Evolutionary conservation across 768 basidiomycete genomes (phyloP), one percentile per base, ranked within the genome.

Genomic region (Leccinum rimulosum): DNA sequence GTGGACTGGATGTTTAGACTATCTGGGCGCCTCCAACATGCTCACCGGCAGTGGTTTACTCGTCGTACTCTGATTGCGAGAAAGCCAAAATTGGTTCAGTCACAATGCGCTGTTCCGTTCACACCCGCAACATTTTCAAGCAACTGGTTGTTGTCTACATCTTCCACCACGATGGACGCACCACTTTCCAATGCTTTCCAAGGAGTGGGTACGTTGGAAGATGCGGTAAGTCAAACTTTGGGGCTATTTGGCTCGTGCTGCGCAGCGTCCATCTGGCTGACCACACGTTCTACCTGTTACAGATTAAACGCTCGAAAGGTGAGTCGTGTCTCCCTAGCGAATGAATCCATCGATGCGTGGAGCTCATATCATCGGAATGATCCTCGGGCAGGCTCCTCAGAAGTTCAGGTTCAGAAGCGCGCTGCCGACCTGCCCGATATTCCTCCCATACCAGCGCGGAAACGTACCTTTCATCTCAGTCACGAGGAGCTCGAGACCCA

Each of bases 381-480:
- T 48, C 30, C 14, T 45, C 19, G 43, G n/a, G 19, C 58, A 70
- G 70, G 55, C 22, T 58, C 68, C 22, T 58, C 55, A 9, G 61
- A 68, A 1, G 27, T 68, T 15, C 66, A 68, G 30, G 25, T 64
- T n/a, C 64, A 68, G 30, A 59, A 60, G 17, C 6, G 35, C 14
- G 51, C n/a, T 10, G 25, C 40, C 14, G 54, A 50, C 19, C 43
- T 73, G 40, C 73, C 72, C 27, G 60, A 68, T 11, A 54, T 73
- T 19, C 70, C 74, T 11, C 55, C 33, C 11, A 48, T 71, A 50
- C 72, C 77, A 10, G 19, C 55, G 40, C 76, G 25, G 56, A 68
- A 68, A 51, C 73, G 75, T 27, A 75, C 75, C 6, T 70, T 71
- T 35, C 75, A 76, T 61, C 66, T 82, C 55, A 49, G 38, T 15